Evolutionary conservation across 2,329 filamentous ascomycete species (phyloP).

Genomic region (Ceratocystis papillata): DNA sequence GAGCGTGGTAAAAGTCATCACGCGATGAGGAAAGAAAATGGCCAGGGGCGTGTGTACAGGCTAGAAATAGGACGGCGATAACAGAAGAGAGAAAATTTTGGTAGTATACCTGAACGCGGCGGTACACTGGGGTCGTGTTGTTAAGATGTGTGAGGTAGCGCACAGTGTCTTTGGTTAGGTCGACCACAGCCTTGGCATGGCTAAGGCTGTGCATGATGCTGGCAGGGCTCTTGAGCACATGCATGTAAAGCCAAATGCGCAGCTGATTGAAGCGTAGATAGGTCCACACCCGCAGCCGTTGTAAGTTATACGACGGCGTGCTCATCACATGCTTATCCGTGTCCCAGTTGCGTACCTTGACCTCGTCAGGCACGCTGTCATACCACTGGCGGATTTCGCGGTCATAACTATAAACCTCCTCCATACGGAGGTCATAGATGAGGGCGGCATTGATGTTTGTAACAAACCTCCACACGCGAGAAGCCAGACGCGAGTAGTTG

Average conservation of each 20-base stretch:
- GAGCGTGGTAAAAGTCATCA: slow-evolving; percentile 67
- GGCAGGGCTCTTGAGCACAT: slow-evolving; percentile 71
- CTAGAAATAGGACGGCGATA: slow-evolving; percentile 64
- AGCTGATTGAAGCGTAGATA: slow-evolving; percentile 84
- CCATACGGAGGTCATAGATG: slow-evolving; percentile 54
- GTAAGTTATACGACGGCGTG: slow-evolving; percentile 52
- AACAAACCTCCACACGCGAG: slow-evolving; percentile 77
- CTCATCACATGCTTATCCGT: slow-evolving; percentile 43
- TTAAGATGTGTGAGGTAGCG: slow-evolving; percentile 60
- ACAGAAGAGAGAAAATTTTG: slow-evolving; percentile 69
- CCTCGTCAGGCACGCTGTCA: slow-evolving; percentile 54
- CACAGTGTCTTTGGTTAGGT: slow-evolving; percentile 67
- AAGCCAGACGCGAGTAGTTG: slow-evolving; percentile 67
- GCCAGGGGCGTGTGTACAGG: slow-evolving; percentile 62
- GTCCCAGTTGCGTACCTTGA: slow-evolving; percentile 50
- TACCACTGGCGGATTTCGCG: slow-evolving; percentile 83
- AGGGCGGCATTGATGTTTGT: slow-evolving; percentile 53
- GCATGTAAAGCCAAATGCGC: slow-evolving; percentile 78
- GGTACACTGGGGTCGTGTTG: slow-evolving; percentile 60
- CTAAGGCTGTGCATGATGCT: slow-evolving; percentile 67
- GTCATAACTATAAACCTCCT: slow-evolving; percentile 71
- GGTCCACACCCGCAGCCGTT: slow-evolving; percentile 69
- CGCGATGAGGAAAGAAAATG: slow-evolving; percentile 58
- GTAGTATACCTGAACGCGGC: slow-evolving; percentile 62
- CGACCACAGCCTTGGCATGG: slow-evolving; percentile 63